phyloP scores from a whole-genome alignment of 768 basidiomycete genomes.

The Suillus americanus region DNA sequence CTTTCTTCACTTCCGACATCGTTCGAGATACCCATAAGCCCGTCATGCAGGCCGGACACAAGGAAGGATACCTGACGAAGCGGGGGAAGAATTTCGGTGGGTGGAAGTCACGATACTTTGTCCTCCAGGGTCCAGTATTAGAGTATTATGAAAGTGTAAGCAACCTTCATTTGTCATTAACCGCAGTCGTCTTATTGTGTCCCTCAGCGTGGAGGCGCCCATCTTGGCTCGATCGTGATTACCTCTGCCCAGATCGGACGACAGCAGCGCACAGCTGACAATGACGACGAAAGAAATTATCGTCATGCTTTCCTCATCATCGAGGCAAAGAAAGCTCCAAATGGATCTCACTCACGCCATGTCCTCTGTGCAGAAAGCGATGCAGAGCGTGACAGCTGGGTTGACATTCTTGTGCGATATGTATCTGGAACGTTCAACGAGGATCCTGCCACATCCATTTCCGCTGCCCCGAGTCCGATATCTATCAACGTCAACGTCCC shows the following conservation, averaged over 20 bases:
- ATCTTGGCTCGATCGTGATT: constrained; percentile 87
- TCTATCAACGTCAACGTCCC: constrained; percentile 25
- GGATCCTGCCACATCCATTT: constrained; percentile 49
- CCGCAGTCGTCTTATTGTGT: constrained; percentile 14
- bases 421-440: constrained; percentile 81
- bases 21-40: constrained; percentile 74
- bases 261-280: constrained; percentile 67
- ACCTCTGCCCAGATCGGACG: constrained; percentile 96
- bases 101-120: constrained; percentile 96
- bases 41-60: constrained; percentile 79
- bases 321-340: constrained; percentile 75
- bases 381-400: constrained; percentile 90
- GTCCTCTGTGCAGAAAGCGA: constrained; percentile 98
- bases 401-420: constrained; percentile 88
- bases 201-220: constrained; percentile 80
- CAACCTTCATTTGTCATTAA: constrained; percentile 19
- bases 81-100: constrained; percentile 97
- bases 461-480: constrained; percentile 32
- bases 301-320: constrained; percentile 98
- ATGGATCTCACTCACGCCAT: constrained; percentile 73
- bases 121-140: constrained; percentile 84
- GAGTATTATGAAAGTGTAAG: constrained; percentile 96
- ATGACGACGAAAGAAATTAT: constrained; percentile 89
- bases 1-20: constrained; percentile 90
- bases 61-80: constrained; percentile 95